A percentile compares a stretch with the other conserved stretches of the same genome.
Evolutionary conservation across 768 basidiomycete species (phyloP).

Genomic region (Pilatotrama ljubarskyi): DNA sequence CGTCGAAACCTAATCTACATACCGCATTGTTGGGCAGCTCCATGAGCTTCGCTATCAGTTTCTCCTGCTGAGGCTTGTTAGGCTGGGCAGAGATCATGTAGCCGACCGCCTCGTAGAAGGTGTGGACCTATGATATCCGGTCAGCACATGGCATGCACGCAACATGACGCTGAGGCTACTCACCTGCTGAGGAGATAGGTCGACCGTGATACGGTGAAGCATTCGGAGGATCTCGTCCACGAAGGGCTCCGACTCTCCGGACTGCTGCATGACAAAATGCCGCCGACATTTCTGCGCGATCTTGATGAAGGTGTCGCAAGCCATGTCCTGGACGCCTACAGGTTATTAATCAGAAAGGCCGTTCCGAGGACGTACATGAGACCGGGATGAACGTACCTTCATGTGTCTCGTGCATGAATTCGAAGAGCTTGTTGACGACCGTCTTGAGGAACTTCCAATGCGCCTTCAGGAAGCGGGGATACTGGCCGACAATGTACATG

Average conservation of each 20-base stretch:
- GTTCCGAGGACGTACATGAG: neutral
- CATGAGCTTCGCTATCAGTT: conserved; percentile 93
- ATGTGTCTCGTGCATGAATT: conserved; percentile 99
- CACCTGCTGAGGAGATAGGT: conserved; percentile 86
- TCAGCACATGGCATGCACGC: neutral
- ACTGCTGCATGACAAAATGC: conserved; percentile 98
- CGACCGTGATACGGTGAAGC: conserved; percentile 91
- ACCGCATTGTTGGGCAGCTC: conserved; percentile 96
- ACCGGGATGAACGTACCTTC: conserved; percentile 59
- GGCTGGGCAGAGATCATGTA: conserved; percentile 99
- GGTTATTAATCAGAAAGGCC: conserved; percentile 5
- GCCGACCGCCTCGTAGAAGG: conserved; percentile 98
- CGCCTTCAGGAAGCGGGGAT: conserved; percentile 98
- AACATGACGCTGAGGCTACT: neutral
- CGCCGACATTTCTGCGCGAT: conserved; percentile 98
- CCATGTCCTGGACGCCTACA: conserved; percentile 98
- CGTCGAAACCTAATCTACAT: conserved; percentile 31
- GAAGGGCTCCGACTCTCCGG: conserved; percentile 95
- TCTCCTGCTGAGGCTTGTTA: conserved; percentile 96
- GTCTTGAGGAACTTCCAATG: conserved; percentile 99
- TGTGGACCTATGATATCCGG: conserved; percentile 63
- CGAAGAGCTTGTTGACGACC: conserved; percentile 98
- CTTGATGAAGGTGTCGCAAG: conserved; percentile 99
- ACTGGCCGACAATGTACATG: conserved; percentile 99
- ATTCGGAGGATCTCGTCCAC: conserved; percentile 94